phyloP scores from a whole-genome alignment of 805 yeast species.

The Lipomyces mesembrius region DNA sequence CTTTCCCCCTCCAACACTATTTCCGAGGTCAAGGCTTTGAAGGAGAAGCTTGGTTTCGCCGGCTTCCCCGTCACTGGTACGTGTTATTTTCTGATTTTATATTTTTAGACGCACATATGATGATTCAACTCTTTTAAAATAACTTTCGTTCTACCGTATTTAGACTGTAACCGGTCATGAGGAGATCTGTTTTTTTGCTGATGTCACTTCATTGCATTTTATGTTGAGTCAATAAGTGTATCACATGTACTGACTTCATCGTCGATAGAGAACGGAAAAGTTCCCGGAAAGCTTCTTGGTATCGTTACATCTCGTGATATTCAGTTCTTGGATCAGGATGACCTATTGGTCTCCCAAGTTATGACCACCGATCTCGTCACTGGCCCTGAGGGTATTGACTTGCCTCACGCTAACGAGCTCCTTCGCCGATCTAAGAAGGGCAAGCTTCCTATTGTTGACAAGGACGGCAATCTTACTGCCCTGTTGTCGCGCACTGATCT shows the following conservation, averaged over 20 bases:
- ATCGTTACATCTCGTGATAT: conserved; percentile 96
- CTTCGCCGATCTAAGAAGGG: conserved; percentile 95
- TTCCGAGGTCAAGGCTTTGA: conserved; percentile 75
- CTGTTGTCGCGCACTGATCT: conserved; percentile 94
- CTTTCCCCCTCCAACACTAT: conserved; percentile 77
- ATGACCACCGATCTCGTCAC: conserved; percentile 91
- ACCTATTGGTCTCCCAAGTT: conserved; percentile 67
- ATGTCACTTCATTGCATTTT: background rate
- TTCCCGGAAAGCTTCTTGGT: conserved; percentile 90
- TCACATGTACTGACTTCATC: conserved; percentile 40
- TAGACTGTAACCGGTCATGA: conserved; percentile 42
- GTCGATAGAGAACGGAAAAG: conserved; percentile 72
- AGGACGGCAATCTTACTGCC: conserved; percentile 73
- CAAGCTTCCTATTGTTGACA: conserved; percentile 91
- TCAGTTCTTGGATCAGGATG: conserved; percentile 84
- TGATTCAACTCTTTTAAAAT: conserved; percentile 49
- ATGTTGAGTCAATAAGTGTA: background rate
- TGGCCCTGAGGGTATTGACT: conserved; percentile 78
- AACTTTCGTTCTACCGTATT: conserved; percentile 99
- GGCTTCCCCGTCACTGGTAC: conserved; percentile 99
- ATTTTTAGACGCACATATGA: conserved; percentile 24
- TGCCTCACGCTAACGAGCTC: conserved; percentile 85
- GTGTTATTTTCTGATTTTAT: conserved; percentile 45
- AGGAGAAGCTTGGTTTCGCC: conserved; percentile 80
- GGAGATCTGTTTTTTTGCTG: conserved; percentile 26